These are phyloP conservation scores for Zoysia japonica DNA, from an alignment of 176 grass and related monocot genomes.

Conservation along the genomic window DNA sequence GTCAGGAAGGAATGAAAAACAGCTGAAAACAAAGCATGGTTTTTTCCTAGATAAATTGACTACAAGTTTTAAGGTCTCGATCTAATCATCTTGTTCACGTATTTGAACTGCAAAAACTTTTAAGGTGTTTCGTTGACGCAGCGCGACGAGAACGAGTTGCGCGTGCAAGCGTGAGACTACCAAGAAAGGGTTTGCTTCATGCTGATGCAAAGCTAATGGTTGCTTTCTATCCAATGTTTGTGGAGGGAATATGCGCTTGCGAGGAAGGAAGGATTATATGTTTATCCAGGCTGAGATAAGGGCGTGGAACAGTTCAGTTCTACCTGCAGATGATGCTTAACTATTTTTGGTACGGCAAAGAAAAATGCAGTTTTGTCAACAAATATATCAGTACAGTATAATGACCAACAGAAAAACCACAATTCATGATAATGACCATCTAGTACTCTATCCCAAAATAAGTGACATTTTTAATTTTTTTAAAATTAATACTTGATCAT, in stretches of 20 bases:
- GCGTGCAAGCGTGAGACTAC: slow-evolving; percentile 9
- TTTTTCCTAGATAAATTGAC: not conserved
- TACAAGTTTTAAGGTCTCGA: not conserved
- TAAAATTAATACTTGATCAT: too few species aligned
- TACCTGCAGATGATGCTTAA: slow-evolving; percentile 5
- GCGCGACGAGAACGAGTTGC: not conserved
- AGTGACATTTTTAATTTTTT: too few species aligned
- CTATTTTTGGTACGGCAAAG: not conserved
- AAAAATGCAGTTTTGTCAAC: not conserved
- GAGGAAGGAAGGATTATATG: not conserved
- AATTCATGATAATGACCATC: not conserved
- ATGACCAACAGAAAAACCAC: not conserved
- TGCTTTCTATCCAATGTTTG: slow-evolving; percentile 28
- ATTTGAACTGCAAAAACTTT: not conserved
- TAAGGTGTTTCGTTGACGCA: not conserved
- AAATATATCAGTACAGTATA: not conserved
- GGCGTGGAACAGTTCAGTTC: not conserved
- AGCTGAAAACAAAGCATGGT: not conserved
- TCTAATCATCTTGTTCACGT: not conserved
- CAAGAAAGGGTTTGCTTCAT: slow-evolving; percentile 36
- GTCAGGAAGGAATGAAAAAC: not conserved
- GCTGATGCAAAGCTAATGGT: slow-evolving; percentile 34
- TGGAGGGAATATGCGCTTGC: slow-evolving; percentile 36
- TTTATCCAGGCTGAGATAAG: slow-evolving; percentile 19
- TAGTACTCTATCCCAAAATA: too few species aligned